Evolutionary conservation across 1,284 basidiomycete genomes (phyloP).

Genomic region (Pseudozyma sp.): DNA sequence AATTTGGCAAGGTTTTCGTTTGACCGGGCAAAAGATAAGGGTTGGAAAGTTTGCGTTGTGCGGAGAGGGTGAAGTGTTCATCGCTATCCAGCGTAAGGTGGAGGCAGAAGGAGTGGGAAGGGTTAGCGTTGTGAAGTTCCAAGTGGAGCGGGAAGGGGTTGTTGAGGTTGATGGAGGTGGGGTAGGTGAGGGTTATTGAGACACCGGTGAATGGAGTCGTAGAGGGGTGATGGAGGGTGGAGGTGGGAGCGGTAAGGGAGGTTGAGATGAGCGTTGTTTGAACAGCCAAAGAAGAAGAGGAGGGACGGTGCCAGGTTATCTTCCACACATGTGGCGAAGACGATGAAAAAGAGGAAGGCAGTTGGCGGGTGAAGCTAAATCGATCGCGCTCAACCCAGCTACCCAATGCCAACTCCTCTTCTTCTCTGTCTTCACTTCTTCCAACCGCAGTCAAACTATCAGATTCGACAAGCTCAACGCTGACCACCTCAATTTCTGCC

Average conservation of each 20-base stretch:
- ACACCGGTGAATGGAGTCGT: too few species aligned
- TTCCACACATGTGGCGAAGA: background rate
- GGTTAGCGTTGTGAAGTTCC: constrained; percentile 12
- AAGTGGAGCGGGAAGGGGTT: constrained; percentile 7
- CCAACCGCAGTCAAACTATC: background rate
- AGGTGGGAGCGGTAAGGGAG: background rate
- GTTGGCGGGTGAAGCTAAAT: constrained; percentile 10
- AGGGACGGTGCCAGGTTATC: constrained; percentile 12
- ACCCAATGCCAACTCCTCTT: constrained; percentile 6
- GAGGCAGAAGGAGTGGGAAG: constrained; percentile 5
- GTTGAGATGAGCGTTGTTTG: constrained; percentile 14
- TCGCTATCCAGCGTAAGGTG: constrained; percentile 29
- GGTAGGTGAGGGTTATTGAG: background rate
- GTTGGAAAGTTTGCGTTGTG: constrained; percentile 15
- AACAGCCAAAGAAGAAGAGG: background rate
- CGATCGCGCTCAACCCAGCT: constrained; percentile 14
- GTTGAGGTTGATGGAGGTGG: constrained; percentile 1
- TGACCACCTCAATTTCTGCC: background rate
- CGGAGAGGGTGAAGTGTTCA: constrained; percentile 31
- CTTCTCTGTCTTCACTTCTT: background rate
- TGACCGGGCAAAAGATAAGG: constrained; percentile 25
- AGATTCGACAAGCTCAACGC: constrained; percentile 1
- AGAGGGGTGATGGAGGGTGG: too few species aligned
- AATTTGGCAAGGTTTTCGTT: background rate
- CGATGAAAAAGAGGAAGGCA: background rate